Conservation (phyloP, 176 grass and related monocot species). For the Puccinellia tenuiflora region DNA sequence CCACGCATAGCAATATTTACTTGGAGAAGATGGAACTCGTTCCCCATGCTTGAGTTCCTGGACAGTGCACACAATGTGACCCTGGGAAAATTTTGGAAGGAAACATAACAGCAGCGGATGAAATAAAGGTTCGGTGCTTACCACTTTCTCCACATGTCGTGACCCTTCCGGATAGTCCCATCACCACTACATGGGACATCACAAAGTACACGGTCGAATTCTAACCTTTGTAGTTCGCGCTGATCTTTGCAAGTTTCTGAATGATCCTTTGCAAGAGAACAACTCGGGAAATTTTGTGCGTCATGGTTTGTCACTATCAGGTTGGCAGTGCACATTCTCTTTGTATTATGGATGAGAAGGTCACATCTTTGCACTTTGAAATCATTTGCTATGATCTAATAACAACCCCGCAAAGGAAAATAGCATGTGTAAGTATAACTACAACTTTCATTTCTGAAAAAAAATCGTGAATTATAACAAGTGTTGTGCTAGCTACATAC, state of each 20-base stretch:
- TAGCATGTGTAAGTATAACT: constrained; percentile 17
- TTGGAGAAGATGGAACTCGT: constrained; percentile 75
- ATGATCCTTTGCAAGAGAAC: constrained; percentile 30
- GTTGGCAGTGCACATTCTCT: constrained; percentile 88
- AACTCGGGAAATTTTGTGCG: constrained; percentile 77
- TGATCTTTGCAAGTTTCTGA: constrained; percentile 11
- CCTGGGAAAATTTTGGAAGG: constrained; percentile 2
- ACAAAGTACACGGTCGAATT: constrained; percentile 80
- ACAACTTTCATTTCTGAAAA: background rate
- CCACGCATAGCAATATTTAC: constrained; percentile 90
- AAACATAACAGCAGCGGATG: constrained; percentile 10
- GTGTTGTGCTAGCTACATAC: background rate
- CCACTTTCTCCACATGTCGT: constrained; percentile 94
- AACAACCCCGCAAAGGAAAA: constrained; percentile 6
- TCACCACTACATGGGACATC: constrained; percentile 98
- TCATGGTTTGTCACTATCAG: constrained; percentile 94
- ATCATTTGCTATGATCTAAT: constrained; percentile 85
- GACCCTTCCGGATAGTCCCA: constrained; percentile 82
- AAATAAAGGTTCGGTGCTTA: constrained; percentile 23
- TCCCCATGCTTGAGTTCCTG: constrained; percentile 82
- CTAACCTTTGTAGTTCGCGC: constrained; percentile 25
- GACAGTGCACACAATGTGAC: constrained; percentile 12
- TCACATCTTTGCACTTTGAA: constrained; percentile 83
- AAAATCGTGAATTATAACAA: background rate
- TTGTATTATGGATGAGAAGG: constrained; percentile 91